These are phyloP conservation scores for Grosmannia penicillata DNA, from an alignment of 2,329 filamentous ascomycete species.

Conservation along the genomic window DNA sequence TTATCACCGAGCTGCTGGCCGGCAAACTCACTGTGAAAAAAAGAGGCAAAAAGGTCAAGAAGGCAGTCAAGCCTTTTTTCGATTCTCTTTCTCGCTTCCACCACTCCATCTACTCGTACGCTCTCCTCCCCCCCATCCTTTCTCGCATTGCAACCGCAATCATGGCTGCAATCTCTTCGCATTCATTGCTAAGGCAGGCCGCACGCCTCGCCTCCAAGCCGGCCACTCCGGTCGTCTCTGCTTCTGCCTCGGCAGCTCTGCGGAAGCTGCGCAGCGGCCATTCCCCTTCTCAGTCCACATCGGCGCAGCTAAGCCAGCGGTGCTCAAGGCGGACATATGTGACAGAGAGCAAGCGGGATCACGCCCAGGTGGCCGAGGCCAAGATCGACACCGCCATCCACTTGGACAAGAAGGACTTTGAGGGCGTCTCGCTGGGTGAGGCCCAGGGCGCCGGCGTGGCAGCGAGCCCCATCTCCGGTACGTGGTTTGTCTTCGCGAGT, in stretches of 20 bases:
- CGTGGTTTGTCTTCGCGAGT: background rate
- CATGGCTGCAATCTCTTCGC: slow-evolving; percentile 5
- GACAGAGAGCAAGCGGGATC: slow-evolving; percentile 63
- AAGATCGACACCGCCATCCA: slow-evolving; percentile 72
- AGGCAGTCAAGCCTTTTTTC: too few species aligned
- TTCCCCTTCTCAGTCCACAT: too few species aligned
- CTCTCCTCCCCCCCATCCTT: background rate
- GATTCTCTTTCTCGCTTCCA: background rate
- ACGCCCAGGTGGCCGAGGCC: slow-evolving; percentile 67
- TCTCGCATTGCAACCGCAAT: background rate
- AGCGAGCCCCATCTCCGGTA: slow-evolving; percentile 66
- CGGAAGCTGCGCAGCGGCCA: slow-evolving; percentile 17
- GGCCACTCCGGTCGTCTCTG: slow-evolving; percentile 15
- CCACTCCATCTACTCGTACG: background rate
- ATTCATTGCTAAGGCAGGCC: slow-evolving; percentile 43
- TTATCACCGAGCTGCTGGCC: too few species aligned
- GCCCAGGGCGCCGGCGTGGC: slow-evolving; percentile 45
- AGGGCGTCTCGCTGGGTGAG: slow-evolving; percentile 36
- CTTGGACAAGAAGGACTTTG: slow-evolving; percentile 73
- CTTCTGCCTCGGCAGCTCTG: slow-evolving; percentile 14
- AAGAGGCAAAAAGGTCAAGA: too few species aligned
- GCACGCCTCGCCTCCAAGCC: slow-evolving; percentile 39
- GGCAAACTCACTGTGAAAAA: too few species aligned
- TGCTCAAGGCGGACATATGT: slow-evolving; percentile 51
- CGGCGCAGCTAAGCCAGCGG: too few species aligned